These are phyloP conservation scores for Phytophthora pini DNA, from an alignment of 352 stramenopile genomes.

Conservation along the genomic window DNA sequence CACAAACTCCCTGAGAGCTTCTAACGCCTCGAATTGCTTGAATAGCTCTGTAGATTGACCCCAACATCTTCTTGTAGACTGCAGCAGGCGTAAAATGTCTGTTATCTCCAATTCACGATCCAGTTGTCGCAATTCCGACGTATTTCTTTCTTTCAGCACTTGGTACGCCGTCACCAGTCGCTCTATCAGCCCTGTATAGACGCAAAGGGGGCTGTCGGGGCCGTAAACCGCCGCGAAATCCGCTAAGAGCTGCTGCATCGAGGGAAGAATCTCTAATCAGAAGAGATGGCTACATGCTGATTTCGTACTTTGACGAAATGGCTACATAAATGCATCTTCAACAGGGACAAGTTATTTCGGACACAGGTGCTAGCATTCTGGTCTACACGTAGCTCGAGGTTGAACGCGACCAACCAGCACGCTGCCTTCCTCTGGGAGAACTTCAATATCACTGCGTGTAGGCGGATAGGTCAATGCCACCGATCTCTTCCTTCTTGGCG, in stretches of 20 bases:
- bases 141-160: neutral
- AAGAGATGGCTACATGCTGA: slow-evolving; percentile 1
- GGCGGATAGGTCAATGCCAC: slow-evolving; percentile 12
- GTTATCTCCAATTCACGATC: slow-evolving; percentile 18
- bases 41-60: neutral
- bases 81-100: slow-evolving; percentile 16
- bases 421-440: neutral
- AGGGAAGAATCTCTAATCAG: neutral
- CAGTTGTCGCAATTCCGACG: slow-evolving; percentile 7
- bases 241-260: slow-evolving; percentile 12
- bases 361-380: neutral
- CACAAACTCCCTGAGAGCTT: slow-evolving; percentile 17
- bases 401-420: neutral
- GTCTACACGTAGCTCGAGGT: neutral
- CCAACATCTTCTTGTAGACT: slow-evolving; percentile 5
- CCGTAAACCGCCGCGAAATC: slow-evolving; percentile 7
- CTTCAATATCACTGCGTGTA: slow-evolving; percentile 6
- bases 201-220: slow-evolving; percentile 4
- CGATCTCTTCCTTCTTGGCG: slow-evolving; percentile 7
- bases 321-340: slow-evolving; percentile 22
- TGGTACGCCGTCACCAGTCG: slow-evolving; percentile 7
- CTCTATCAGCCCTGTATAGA: slow-evolving; percentile 13
- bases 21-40: no score
- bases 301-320: slow-evolving; percentile 19
- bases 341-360: slow-evolving; percentile 3